Evolutionary conservation across 495 filamentous ascomycete genomes (phyloP).

Genomic region (Penicillium verhagenii): DNA sequence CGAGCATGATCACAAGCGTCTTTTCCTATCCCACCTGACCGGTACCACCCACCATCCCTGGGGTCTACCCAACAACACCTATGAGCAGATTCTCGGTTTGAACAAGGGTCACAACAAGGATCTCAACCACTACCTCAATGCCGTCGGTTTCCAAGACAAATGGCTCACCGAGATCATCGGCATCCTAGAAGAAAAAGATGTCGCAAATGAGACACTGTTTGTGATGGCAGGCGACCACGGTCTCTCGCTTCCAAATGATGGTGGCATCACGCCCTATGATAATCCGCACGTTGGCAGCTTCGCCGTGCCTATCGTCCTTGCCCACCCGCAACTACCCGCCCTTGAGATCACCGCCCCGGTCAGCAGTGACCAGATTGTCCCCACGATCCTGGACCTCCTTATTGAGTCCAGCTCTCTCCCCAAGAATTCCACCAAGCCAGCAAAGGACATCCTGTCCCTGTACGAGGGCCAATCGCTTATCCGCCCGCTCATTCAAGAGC

Average conservation of each 20-base stretch:
- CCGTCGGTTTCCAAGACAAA: constrained; percentile 40
- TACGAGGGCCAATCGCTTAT: constrained; percentile 53
- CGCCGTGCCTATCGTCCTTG: constrained; percentile 38
- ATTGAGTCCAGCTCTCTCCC: constrained; percentile 36
- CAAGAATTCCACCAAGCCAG: constrained; percentile 27
- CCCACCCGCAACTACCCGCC: constrained; percentile 36
- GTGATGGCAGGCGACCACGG: constrained; percentile 48
- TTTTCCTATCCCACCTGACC: constrained; percentile 51
- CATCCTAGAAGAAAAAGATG: constrained; percentile 38
- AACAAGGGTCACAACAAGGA: constrained; percentile 15
- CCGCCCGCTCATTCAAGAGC: constrained; percentile 31
- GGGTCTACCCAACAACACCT: constrained; percentile 34
- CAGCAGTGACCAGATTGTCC: constrained; percentile 31
- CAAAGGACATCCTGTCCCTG: constrained; percentile 36
- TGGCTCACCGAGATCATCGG: constrained; percentile 41
- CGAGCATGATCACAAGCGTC: constrained; percentile 38
- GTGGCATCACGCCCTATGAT: constrained; percentile 33
- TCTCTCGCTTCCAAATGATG: constrained; percentile 33
- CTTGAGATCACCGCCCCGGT: constrained; percentile 31
- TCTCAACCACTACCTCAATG: constrained; percentile 42
- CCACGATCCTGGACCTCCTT: constrained; percentile 40
- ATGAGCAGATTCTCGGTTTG: constrained; percentile 22
- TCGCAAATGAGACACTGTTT: constrained; percentile 44
- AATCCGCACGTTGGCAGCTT: constrained; percentile 40
- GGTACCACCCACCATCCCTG: constrained; percentile 52